A percentile compares a stretch with the other conserved stretches of the same genome.
These are phyloP conservation scores for Xylaria polymorpha DNA, from an alignment of 2,329 filamentous ascomycete species.

Conservation along the genomic window DNA sequence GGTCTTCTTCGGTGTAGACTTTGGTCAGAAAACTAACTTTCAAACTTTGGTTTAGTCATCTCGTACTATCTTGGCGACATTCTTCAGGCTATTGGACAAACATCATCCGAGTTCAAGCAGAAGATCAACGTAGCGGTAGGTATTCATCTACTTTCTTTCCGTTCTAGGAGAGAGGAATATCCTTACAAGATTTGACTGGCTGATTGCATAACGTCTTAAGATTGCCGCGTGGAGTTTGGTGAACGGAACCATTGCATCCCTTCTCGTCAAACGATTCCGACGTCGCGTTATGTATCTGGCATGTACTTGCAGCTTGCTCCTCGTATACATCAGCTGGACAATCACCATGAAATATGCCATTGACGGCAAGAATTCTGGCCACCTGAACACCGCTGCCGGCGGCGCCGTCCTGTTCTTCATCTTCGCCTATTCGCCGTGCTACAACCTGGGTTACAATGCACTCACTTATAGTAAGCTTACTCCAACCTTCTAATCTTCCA, in stretches of 20 bases:
- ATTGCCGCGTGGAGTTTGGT: conserved; percentile 59
- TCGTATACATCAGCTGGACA: conserved; percentile 64
- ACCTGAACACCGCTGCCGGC: conserved; percentile 46
- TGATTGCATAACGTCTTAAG: conserved; percentile 14
- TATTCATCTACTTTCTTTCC: not conserved
- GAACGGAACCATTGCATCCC: conserved; percentile 55
- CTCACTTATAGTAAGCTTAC: conserved; percentile 67
- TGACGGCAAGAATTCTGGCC: conserved; percentile 47
- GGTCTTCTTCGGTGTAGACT: not conserved
- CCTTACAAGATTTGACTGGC: not conserved
- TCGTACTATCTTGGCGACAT: conserved; percentile 57
- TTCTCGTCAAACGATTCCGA: conserved; percentile 55
- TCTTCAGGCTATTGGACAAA: conserved; percentile 60
- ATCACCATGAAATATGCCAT: conserved; percentile 57
- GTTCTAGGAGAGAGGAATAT: not conserved
- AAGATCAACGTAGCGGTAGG: conserved; percentile 57
- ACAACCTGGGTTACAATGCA: conserved; percentile 75
- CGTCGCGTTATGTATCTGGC: conserved; percentile 54
- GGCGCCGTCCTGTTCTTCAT: conserved; percentile 65
- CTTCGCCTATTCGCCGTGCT: conserved; percentile 68
- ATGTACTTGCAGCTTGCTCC: conserved; percentile 57
- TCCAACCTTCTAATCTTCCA: not conserved
- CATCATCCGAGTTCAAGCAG: conserved; percentile 55
- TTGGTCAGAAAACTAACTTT: conserved; percentile 1
- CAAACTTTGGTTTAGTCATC: conserved; percentile 50